phyloP scores from a whole-genome alignment of 371 early-diverging fungal species.

The Nematocida sp. region DNA sequence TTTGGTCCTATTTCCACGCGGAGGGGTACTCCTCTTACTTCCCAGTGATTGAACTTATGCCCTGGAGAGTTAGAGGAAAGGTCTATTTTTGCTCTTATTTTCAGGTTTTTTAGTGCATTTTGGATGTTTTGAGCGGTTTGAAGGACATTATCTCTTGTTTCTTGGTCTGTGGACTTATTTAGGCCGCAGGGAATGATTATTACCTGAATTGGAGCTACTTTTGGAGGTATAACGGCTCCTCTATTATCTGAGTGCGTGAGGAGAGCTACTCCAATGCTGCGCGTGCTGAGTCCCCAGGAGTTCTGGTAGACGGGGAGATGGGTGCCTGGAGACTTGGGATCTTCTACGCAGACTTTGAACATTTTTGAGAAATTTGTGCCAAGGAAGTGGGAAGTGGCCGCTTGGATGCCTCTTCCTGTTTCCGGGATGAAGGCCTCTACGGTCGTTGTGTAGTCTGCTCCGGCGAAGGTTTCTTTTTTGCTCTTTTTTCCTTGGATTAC shows the following conservation, averaged over 20 bases:
- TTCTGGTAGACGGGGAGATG: conserved; percentile 86
- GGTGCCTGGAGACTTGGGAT: conserved; percentile 59
- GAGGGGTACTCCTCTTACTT: conserved; percentile 89
- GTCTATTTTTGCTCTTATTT: conserved; percentile 82
- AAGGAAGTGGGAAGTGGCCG: conserved; percentile 94
- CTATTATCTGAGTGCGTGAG: conserved; percentile 96
- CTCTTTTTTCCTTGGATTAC: conserved; percentile 95
- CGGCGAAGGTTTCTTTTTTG: conserved; percentile 98
- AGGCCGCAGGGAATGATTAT: conserved; percentile 91
- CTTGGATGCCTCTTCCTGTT: conserved; percentile 97
- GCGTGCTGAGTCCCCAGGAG: conserved; percentile 97
- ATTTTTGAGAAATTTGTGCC: conserved; percentile 99
- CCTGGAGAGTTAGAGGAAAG: conserved; percentile 84
- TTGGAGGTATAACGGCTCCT: conserved; percentile 94
- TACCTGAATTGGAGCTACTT: conserved; percentile 82
- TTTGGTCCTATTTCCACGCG: conserved; percentile 94
- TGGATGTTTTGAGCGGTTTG: conserved; percentile 68
- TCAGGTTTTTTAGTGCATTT: conserved; percentile 72
- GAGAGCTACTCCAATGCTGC: conserved; percentile 96
- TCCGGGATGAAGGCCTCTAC: conserved; percentile 95
- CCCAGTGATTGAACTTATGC: conserved; percentile 99
- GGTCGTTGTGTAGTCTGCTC: conserved; percentile 93
- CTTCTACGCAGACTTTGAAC: conserved; percentile 80
- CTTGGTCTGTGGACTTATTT: conserved; percentile 74
- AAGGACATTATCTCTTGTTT: conserved; percentile 68